These are phyloP conservation scores for Blastomyces silverae DNA, from an alignment of 2,329 filamentous ascomycete species.

Conservation along the genomic window DNA sequence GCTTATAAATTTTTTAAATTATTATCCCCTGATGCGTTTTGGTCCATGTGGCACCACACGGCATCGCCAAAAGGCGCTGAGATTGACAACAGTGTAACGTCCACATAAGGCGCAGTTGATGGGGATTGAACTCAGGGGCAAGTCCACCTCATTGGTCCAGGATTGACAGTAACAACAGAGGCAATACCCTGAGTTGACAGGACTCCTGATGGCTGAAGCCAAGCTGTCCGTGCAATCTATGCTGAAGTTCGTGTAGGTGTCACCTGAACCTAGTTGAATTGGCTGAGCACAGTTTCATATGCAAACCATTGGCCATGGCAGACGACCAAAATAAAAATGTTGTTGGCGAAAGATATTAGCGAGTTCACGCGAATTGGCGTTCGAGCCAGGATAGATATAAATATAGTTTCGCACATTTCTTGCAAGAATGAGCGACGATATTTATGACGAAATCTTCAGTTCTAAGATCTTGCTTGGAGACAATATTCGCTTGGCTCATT, in stretches of 20 bases:
- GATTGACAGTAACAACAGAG: neutral
- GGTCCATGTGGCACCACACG: neutral
- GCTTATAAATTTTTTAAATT: neutral
- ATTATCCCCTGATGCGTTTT: neutral
- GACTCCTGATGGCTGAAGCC: neutral
- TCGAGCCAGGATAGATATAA: neutral
- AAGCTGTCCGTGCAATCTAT: neutral
- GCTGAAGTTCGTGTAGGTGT: neutral
- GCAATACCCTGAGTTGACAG: no score
- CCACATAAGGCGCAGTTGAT: neutral
- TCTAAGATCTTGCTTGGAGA: neutral
- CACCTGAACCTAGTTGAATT: neutral
- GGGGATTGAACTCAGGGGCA: neutral
- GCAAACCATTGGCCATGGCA: neutral
- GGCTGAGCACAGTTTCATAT: neutral
- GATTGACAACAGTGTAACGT: neutral
- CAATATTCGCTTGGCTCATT: neutral
- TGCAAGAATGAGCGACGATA: no score
- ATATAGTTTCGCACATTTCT: neutral
- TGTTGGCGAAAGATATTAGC: neutral
- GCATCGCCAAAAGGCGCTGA: neutral
- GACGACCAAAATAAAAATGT: neutral
- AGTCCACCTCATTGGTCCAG: neutral
- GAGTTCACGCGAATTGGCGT: neutral
- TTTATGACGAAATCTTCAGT: neutral